A percentile compares a stretch with the other conserved stretches of the same genome.
Conservation (phyloP, 1,139 yeast species). For the Blastobotrys indianensis region DNA sequence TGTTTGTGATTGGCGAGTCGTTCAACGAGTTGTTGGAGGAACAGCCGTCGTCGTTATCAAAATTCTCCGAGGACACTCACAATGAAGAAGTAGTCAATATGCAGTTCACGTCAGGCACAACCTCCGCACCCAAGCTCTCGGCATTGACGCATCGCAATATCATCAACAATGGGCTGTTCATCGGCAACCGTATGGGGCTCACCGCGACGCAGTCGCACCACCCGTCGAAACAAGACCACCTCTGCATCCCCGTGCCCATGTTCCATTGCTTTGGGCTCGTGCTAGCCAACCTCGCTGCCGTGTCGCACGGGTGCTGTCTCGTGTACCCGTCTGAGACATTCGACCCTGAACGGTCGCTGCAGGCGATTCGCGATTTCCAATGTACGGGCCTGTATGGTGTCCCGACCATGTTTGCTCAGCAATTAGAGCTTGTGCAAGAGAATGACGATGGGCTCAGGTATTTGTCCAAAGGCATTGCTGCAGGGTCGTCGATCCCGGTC, state of each 20-base stretch:
- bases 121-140: slow-evolving; percentile 30
- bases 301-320: slow-evolving; percentile 28
- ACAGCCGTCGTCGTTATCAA: neutral
- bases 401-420: slow-evolving; percentile 34
- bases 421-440: slow-evolving; percentile 27
- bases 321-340: slow-evolving; percentile 32
- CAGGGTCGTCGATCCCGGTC: slow-evolving; percentile 31
- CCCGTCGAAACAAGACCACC: slow-evolving; percentile 29
- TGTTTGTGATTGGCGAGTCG: slow-evolving; percentile 10
- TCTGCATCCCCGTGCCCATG: slow-evolving; percentile 35
- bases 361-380: slow-evolving; percentile 25
- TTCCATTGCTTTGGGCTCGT: slow-evolving; percentile 36
- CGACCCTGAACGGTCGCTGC: slow-evolving; percentile 25
- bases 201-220: slow-evolving; percentile 22
- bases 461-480: slow-evolving; percentile 32
- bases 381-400: slow-evolving; percentile 33
- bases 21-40: slow-evolving; percentile 10
- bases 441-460: slow-evolving; percentile 24
- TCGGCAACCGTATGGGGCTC: slow-evolving; percentile 30
- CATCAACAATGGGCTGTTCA: slow-evolving; percentile 30
- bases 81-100: slow-evolving; percentile 27
- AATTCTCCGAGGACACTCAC: slow-evolving; percentile 12
- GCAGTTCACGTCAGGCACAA: slow-evolving; percentile 35
- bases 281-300: slow-evolving; percentile 29
- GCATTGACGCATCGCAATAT: slow-evolving; percentile 29